These are phyloP conservation scores for Insectozyma bohioensis DNA, from an alignment of 1,139 yeast species.

Conservation along the genomic window DNA sequence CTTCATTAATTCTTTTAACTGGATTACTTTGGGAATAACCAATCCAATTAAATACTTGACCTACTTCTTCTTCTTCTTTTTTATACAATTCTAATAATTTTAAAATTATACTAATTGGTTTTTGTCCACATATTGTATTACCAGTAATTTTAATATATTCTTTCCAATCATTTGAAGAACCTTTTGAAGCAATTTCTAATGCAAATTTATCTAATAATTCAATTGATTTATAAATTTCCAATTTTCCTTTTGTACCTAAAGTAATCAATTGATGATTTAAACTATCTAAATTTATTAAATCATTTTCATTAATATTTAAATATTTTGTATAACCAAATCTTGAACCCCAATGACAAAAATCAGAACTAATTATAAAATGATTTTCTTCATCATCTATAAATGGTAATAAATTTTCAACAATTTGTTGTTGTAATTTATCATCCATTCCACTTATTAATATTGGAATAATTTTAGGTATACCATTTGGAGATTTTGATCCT, in stretches of 20 bases:
- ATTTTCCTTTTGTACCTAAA: conserved; percentile 15
- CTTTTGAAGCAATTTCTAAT: conserved; percentile 60
- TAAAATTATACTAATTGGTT: conserved; percentile 70
- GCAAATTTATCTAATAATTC: conserved; percentile 69
- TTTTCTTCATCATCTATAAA: conserved; percentile 56
- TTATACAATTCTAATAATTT: conserved; percentile 42
- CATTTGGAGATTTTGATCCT: conserved; percentile 29
- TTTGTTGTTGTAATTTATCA: conserved; percentile 37
- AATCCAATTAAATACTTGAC: conserved; percentile 58
- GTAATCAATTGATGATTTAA: conserved; percentile 18
- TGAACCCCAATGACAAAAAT: conserved; percentile 95
- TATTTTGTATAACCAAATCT: conserved; percentile 73
- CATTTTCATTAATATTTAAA: conserved; percentile 27
- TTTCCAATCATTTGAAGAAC: conserved; percentile 59
- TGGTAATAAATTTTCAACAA: conserved; percentile 53
- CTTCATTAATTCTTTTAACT: conserved; percentile 51
- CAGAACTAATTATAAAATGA: conserved; percentile 81
- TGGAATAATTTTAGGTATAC: conserved; percentile 64
- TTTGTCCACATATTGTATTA: conserved; percentile 93
- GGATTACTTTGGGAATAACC: conserved; percentile 79
- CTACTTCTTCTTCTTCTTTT: neutral
- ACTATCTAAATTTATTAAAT: conserved; percentile 9
- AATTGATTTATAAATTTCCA: conserved; percentile 68
- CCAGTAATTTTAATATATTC: conserved; percentile 66
- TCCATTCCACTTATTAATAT: conserved; percentile 72